Conservation (phyloP, 495 filamentous ascomycete species). For the Penicillium egyptiacum region DNA sequence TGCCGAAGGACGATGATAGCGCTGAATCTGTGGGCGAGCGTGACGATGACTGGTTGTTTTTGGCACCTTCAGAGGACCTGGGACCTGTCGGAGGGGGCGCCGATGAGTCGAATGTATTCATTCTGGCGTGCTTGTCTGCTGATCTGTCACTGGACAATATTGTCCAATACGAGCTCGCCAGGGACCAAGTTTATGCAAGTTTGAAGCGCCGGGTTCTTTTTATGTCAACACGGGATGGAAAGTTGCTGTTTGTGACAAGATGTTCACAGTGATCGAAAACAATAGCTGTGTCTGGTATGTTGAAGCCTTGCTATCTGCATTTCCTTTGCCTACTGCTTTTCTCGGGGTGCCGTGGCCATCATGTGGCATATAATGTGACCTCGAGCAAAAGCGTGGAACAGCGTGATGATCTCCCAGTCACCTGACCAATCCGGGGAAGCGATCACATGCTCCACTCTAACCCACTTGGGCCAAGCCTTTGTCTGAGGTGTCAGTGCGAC, state of each 20-base stretch:
- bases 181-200: conserved; percentile 17
- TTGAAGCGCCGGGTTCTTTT: conserved; percentile 6
- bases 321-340: neutral
- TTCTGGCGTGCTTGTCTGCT: conserved; percentile 41
- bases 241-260: neutral
- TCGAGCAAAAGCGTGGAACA: neutral
- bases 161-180: conserved; percentile 16
- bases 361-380: conserved; percentile 18
- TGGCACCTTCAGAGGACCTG: conserved; percentile 13
- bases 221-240: conserved; percentile 1
- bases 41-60: conserved; percentile 28
- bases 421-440: conserved; percentile 18
- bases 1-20: conserved; percentile 29
- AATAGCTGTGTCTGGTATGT: neutral
- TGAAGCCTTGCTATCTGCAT: neutral
- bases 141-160: conserved; percentile 13
- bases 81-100: conserved; percentile 25
- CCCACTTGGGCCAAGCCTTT: conserved; percentile 1
- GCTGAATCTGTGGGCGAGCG: conserved; percentile 26
- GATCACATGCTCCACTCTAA: conserved; percentile 26
- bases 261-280: neutral
- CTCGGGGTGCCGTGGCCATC: conserved; percentile 12
- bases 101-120: conserved; percentile 39
- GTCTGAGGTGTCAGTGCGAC: neutral
- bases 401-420: conserved; percentile 1